Percentiles rank a stretch among this genome's conserved stretches.
phyloP scores from a whole-genome alignment of 345 rosid genomes.

The Eucalyptus pumila region DNA sequence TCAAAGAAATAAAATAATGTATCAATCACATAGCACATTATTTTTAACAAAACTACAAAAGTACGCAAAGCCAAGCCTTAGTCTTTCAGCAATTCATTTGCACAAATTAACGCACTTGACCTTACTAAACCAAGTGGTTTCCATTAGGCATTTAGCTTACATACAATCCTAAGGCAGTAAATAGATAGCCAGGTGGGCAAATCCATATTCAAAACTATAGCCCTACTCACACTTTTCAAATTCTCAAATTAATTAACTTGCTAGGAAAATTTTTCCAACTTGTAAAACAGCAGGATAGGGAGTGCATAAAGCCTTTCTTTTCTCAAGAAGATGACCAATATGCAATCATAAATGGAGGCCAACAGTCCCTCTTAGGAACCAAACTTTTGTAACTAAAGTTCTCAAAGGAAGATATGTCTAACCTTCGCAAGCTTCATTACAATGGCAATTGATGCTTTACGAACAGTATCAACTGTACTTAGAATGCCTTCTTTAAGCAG shows the following conservation, averaged over 20 bases:
- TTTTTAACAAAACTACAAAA: not conserved
- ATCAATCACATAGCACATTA: not conserved
- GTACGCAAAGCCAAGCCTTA: not conserved
- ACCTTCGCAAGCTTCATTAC: conserved; percentile 99
- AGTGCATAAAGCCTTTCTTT: not conserved
- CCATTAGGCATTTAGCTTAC: not conserved
- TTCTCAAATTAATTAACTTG: not conserved
- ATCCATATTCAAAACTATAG: not conserved
- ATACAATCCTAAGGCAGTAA: not conserved
- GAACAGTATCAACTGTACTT: conserved; percentile 77
- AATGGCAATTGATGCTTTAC: conserved; percentile 88
- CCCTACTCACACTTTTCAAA: not conserved
- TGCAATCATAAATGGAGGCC: not conserved
- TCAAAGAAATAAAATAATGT: not conserved
- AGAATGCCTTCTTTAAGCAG: conserved; percentile 87
- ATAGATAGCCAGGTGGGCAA: not conserved
- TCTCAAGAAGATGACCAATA: not conserved
- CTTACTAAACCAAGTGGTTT: not conserved
- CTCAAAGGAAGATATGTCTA: not conserved
- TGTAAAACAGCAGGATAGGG: not conserved
- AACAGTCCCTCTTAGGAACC: not conserved
- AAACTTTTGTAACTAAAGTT: not conserved
- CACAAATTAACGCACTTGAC: not conserved
- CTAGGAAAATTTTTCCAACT: not conserved
- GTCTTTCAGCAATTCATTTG: not conserved